A percentile compares a stretch with the other conserved stretches of the same genome.
phyloP scores from a whole-genome alignment of 2,329 filamentous ascomycete genomes.

The Escovopsis sp. region DNA sequence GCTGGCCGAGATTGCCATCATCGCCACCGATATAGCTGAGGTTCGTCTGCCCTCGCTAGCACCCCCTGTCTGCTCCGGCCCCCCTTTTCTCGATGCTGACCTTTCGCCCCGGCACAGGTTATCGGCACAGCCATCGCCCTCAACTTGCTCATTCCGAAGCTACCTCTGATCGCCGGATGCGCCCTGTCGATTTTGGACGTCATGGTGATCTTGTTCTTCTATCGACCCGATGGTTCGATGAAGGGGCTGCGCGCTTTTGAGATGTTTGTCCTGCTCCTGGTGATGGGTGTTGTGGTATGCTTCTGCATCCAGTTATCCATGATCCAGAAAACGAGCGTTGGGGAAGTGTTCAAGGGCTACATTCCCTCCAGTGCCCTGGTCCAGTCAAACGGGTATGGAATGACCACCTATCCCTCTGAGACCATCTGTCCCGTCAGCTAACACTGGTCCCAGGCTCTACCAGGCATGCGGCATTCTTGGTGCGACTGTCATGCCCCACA shows the following conservation, averaged over 20 bases:
- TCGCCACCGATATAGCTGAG: conserved; percentile 58
- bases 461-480: conserved; percentile 65
- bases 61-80: not conserved
- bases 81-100: not conserved
- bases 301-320: conserved; percentile 56
- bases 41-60: conserved; percentile 2
- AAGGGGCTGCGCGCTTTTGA: conserved; percentile 48
- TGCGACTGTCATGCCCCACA: conserved; percentile 61
- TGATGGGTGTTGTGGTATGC: conserved; percentile 54
- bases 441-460: conserved; percentile 27
- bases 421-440: no score
- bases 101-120: conserved; percentile 23
- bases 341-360: conserved; percentile 50
- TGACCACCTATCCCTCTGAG: no score
- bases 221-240: conserved; percentile 44
- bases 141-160: conserved; percentile 46
- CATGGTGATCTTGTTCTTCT: conserved; percentile 52
- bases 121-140: conserved; percentile 58
- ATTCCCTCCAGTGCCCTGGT: conserved; percentile 45
- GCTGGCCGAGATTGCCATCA: conserved; percentile 51
- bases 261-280: conserved; percentile 45
- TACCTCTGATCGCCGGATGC: conserved; percentile 54
- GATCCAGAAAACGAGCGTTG: conserved; percentile 38
- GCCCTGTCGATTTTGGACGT: conserved; percentile 55
- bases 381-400: conserved; percentile 35